A percentile compares a stretch with the other conserved stretches of the same genome.
phyloP scores from a whole-genome alignment of 306 rosid genomes.

The Parietaria judaica region DNA sequence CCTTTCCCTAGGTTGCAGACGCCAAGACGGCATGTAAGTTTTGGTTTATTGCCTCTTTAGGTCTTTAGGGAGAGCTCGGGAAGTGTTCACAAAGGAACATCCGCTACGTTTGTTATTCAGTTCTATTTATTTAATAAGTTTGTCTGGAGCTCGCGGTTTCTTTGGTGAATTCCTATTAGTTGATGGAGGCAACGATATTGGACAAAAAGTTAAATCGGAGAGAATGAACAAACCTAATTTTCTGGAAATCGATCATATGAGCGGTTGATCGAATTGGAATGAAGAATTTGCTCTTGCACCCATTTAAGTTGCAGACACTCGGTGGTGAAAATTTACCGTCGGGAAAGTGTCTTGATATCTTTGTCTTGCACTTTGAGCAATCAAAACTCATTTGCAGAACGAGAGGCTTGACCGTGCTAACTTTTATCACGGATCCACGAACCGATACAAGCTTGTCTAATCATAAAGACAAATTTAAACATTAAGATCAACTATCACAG shows the following conservation, averaged over 20 bases:
- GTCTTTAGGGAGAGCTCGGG: too few species aligned
- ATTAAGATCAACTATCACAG: constrained; percentile 1
- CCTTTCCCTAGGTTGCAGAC: too few species aligned
- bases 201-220: not conserved
- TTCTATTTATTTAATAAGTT: too few species aligned
- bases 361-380: constrained; percentile 72
- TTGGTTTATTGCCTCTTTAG: too few species aligned
- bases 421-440: constrained; percentile 88
- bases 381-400: constrained; percentile 72
- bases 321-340: constrained; percentile 93
- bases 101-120: too few species aligned
- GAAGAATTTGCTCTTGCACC: constrained; percentile 86
- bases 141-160: too few species aligned
- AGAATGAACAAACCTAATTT: constrained; percentile 52
- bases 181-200: not conserved
- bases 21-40: too few species aligned
- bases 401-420: constrained; percentile 70
- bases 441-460: constrained; percentile 92
- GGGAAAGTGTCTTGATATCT: constrained; percentile 52
- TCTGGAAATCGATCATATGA: constrained; percentile 73
- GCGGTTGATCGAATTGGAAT: constrained; percentile 68
- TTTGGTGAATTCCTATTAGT: too few species aligned
- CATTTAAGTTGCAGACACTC: constrained; percentile 51
- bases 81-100: too few species aligned
- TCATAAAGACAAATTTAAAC: constrained; percentile 16